Evolutionary conservation across 176 grass and related monocot species (phyloP), one percentile per base, ranked within the genome.

Genomic region (Coix lacrymajobi): DNA sequence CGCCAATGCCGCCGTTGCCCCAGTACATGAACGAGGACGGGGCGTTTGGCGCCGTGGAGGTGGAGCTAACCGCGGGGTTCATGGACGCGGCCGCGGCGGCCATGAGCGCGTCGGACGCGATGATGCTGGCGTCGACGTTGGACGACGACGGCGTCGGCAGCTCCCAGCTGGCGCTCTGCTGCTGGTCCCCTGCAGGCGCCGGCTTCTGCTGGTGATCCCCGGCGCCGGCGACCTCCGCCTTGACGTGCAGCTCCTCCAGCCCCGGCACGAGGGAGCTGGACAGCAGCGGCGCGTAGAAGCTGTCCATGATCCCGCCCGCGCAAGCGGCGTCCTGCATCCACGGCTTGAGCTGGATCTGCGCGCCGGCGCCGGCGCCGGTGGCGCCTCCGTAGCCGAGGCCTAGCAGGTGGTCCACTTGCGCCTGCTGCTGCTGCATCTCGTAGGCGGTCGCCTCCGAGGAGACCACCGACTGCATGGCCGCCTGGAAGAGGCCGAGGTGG

Each of bases 61-160:
- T 1, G 49, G 62, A 69, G 79, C 73, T 81, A 28, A 73, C 86
- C 10, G 43, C 78, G 6, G 66, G 39, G 57, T 80, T 86, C 77
- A 73, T 89, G 65, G 92, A 87, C 20, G 87, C 84, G 11, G 87
- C 87, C 13, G 86, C 86, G 29, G 86, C 86, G 40, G 80, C 81
- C 89, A 94, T 89, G 87, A 89, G 83, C 56, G 84, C 88, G 48
- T 92, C 89, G 33, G 84, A 87, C 57, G 92, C 84, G 76, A 92
- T 76, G 80, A 79, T 79, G 84, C 38, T 86, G 68, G 88, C 68
- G n/a, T 86, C 84, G 20, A 86, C 57, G 79, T 83, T 83, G 36
- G 79, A 86, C 38, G 88, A 68, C 4, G 88, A 74, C 74, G 85
- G 84, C 66, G 77, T 81, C 51, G 77, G 85, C 44, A 89, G 34